Conservation (phyloP, 306 rosid genomes). For the Acacia melanoxylon region DNA sequence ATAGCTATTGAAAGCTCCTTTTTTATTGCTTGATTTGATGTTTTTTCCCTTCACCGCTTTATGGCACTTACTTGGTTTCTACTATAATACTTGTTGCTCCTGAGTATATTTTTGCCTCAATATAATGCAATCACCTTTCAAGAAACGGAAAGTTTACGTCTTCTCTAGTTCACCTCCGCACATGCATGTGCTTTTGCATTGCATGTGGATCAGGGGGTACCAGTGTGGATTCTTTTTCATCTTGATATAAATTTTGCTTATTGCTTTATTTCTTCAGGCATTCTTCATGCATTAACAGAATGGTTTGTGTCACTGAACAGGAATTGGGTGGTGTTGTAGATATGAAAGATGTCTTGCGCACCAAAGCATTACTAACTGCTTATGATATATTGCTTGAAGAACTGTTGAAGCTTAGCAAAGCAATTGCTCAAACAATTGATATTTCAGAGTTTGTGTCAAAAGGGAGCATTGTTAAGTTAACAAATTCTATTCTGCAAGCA, state of each 20-base stretch:
- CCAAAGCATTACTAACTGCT: conserved; percentile 67
- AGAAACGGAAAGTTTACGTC: not conserved
- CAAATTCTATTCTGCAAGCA: conserved; percentile 40
- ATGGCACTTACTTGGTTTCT: not conserved
- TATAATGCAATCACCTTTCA: not conserved
- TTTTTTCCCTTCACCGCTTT: conserved; percentile 12
- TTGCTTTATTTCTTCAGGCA: too few relatives aligned
- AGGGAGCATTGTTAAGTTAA: conserved; percentile 55
- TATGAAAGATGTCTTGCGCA: conserved; percentile 47
- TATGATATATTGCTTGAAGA: conserved; percentile 80
- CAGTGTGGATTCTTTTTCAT: too few relatives aligned
- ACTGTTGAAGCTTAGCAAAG: conserved; percentile 65
- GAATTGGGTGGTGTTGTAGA: conserved; percentile 43
- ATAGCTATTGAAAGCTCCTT: not conserved
- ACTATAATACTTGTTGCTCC: not conserved
- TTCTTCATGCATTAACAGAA: not conserved
- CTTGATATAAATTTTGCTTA: too few relatives aligned
- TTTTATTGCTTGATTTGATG: conserved; percentile 1
- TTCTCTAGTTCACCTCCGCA: not conserved
- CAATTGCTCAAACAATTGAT: conserved; percentile 58
- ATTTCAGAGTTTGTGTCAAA: conserved; percentile 64
- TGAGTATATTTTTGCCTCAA: not conserved
- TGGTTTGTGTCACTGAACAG: conserved; percentile 45
- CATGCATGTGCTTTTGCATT: not conserved
- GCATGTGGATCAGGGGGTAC: not conserved